phyloP scores from a whole-genome alignment of 345 rosid genomes.

The Schrenkiella parvula region DNA sequence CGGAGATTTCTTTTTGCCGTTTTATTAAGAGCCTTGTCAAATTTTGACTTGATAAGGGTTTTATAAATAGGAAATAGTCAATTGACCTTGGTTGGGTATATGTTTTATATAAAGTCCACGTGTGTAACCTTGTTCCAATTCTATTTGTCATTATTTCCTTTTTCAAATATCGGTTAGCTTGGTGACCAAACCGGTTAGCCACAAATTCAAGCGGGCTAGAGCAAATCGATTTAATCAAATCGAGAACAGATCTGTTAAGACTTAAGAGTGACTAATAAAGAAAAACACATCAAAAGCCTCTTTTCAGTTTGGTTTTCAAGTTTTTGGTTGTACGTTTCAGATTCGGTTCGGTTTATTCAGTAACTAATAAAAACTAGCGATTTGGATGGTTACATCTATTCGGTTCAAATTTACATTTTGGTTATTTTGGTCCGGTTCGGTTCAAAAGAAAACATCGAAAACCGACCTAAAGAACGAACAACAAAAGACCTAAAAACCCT shows the following conservation, averaged over 20 bases:
- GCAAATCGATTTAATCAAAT: neutral
- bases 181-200: neutral
- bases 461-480: constrained; percentile 20
- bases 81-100: no score
- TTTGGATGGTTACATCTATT: neutral
- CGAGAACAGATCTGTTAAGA: neutral
- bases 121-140: neutral
- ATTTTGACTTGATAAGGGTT: neutral
- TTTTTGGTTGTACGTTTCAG: neutral
- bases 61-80: neutral
- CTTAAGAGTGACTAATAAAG: neutral
- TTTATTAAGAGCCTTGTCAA: neutral
- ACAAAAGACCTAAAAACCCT: constrained; percentile 19
- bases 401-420: neutral
- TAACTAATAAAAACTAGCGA: neutral
- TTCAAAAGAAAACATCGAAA: neutral
- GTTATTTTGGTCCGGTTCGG: neutral
- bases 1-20: neutral
- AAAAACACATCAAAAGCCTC: neutral
- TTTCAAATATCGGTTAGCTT: neutral
- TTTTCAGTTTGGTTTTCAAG: neutral
- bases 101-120: neutral
- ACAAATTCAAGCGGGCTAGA: neutral
- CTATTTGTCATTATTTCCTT: neutral
- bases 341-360: neutral